phyloP scores from a whole-genome alignment of 768 basidiomycete genomes.

The Phylloporus rhodoxanthus region DNA sequence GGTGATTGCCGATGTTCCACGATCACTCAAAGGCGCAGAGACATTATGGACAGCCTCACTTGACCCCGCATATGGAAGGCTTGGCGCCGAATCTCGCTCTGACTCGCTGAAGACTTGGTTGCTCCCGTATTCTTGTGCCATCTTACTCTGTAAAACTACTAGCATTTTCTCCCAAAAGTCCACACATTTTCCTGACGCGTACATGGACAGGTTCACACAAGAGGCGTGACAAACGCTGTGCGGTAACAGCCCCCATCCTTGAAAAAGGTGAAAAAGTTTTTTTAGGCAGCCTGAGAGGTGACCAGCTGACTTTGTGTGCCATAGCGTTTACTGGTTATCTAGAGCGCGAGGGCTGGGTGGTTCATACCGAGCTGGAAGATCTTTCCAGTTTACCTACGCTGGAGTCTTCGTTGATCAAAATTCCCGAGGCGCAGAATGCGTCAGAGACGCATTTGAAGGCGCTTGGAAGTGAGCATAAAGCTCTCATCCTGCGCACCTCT shows the following conservation, averaged over 20 bases:
- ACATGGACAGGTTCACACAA: constrained; percentile 77
- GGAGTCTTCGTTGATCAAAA: constrained; percentile 16
- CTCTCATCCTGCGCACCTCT: constrained; percentile 79
- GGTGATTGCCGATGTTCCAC: constrained; percentile 66
- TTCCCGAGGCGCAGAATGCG: constrained; percentile 45
- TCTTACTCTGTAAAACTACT: constrained; percentile 71
- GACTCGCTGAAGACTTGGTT: constrained; percentile 62
- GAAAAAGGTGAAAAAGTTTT: constrained; percentile 52
- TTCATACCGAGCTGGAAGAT: constrained; percentile 68
- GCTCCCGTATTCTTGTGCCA: constrained; percentile 84
- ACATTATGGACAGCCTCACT: constrained; percentile 62
- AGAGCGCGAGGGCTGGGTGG: constrained; percentile 66
- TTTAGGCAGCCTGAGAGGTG: constrained; percentile 13
- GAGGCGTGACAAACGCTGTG: constrained; percentile 86
- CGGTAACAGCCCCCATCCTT: constrained; percentile 79
- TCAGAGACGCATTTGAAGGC: constrained; percentile 42
- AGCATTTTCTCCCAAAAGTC: background rate
- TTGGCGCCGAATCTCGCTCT: constrained; percentile 40
- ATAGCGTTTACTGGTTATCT: constrained; percentile 60
- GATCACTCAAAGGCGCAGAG: constrained; percentile 59
- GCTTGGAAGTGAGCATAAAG: constrained; percentile 54
- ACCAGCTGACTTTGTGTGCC: background rate
- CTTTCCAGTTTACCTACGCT: constrained; percentile 31
- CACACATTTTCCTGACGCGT: background rate
- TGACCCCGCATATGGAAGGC: constrained; percentile 50